These are phyloP conservation scores for Boletus mariae DNA, from an alignment of 1,284 basidiomycete species.

Conservation along the genomic window DNA sequence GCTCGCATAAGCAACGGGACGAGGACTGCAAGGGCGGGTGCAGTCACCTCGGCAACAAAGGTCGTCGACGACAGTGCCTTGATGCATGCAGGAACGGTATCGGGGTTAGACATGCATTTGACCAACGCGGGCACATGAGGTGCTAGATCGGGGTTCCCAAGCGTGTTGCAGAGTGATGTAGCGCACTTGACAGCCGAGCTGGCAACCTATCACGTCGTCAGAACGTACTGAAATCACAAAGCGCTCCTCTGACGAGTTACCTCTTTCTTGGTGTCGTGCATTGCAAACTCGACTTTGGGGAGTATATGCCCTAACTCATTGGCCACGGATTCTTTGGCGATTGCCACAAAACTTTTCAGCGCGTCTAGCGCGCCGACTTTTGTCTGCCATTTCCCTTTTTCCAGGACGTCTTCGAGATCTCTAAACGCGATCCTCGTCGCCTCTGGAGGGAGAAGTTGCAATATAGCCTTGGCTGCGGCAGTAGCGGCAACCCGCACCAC, in stretches of 20 bases:
- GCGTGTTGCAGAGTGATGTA: conserved; percentile 86
- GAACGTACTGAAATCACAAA: background rate
- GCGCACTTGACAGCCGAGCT: conserved; percentile 89
- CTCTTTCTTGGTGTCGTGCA: conserved; percentile 98
- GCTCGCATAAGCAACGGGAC: conserved; percentile 92
- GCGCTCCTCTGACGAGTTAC: conserved; percentile 40
- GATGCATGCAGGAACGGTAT: conserved; percentile 87
- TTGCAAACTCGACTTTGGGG: conserved; percentile 84
- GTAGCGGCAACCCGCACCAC: conserved; percentile 84
- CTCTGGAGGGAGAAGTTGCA: conserved; percentile 85
- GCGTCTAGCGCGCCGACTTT: conserved; percentile 94
- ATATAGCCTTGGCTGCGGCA: conserved; percentile 79
- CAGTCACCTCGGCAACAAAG: conserved; percentile 96
- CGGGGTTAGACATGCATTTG: conserved; percentile 92
- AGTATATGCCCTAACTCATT: conserved; percentile 81
- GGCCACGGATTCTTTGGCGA: conserved; percentile 80
- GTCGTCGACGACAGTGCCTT: conserved; percentile 94
- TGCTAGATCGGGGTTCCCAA: conserved; percentile 91
- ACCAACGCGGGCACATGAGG: conserved; percentile 91
- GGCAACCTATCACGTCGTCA: conserved; percentile 62
- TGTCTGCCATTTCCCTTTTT: conserved; percentile 90
- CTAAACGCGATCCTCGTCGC: conserved; percentile 75
- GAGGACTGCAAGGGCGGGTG: conserved; percentile 93
- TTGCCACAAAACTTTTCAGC: conserved; percentile 68
- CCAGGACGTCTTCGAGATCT: conserved; percentile 69